Evolutionary conservation across 139 green algal genomes (phyloP).

Genomic region (Mesotaenium endlicherianum): DNA sequence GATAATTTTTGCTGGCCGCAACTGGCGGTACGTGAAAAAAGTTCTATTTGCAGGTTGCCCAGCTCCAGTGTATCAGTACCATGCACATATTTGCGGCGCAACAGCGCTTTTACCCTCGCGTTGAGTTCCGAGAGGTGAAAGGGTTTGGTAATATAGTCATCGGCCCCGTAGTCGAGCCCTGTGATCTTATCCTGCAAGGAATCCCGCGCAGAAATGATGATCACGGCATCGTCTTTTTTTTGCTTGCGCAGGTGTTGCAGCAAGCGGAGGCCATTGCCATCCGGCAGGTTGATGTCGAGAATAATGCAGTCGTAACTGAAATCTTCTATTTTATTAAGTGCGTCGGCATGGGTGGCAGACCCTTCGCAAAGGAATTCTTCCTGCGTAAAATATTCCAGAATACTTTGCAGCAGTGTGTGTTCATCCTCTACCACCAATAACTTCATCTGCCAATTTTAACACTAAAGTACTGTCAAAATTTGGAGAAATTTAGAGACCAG

Average conservation of each 20-base stretch:
- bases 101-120: background rate
- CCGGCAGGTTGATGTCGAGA: background rate
- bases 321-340: background rate
- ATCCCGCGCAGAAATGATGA: background rate
- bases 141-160: background rate
- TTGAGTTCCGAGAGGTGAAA: background rate
- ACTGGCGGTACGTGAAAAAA: background rate
- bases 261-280: background rate
- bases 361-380: background rate
- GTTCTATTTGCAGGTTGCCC: background rate
- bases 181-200: background rate
- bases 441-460: background rate
- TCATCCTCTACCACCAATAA: background rate
- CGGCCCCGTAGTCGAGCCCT: background rate
- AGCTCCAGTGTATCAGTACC: background rate
- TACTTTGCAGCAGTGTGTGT: background rate
- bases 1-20: background rate
- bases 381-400: background rate
- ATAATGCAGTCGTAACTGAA: background rate
- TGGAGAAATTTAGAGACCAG: background rate
- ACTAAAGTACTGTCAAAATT: background rate
- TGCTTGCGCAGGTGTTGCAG: background rate
- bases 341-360: background rate
- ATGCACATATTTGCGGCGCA: background rate
- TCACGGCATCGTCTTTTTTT: background rate